Percentiles rank a stretch among this genome's conserved stretches.
phyloP scores from a whole-genome alignment of 257 asterid genomes.

The Coffea canephora region DNA sequence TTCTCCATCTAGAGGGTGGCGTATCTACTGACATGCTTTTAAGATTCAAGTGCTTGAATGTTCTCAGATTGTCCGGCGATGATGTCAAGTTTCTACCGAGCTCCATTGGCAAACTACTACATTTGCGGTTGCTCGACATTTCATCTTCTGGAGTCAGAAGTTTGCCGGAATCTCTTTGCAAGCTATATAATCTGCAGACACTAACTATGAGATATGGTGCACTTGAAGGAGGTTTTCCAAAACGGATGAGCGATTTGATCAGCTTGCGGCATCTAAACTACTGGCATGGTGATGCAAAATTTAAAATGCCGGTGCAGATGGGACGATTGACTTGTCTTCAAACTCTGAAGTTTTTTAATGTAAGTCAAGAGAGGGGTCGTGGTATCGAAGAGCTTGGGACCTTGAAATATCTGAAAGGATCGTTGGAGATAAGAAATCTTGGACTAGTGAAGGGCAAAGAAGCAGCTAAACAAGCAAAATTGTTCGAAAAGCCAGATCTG shows the following conservation, averaged over 20 bases:
- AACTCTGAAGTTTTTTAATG: not conserved
- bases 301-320: constrained; percentile 16
- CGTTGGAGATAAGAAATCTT: not conserved
- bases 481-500: constrained; percentile 13
- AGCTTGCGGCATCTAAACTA: too few species aligned
- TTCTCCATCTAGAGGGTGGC: not conserved
- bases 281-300: not conserved
- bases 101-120: constrained; percentile 11
- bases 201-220: not conserved
- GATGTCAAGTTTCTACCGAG: too few species aligned
- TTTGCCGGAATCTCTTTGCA: constrained; percentile 22
- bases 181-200: constrained; percentile 27
- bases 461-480: constrained; percentile 16
- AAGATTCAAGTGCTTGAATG: not conserved
- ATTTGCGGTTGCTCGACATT: constrained; percentile 7
- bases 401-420: too few species aligned
- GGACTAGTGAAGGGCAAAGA: constrained; percentile 14
- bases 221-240: constrained; percentile 6
- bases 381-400: too few species aligned
- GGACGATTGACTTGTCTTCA: constrained; percentile 28
- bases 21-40: too few species aligned
- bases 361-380: constrained; percentile 6
- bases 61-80: not conserved
- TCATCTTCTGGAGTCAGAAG: fast-evolving
- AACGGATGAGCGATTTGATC: not conserved